Conservation (phyloP, 2,329 filamentous ascomycete species). For the Beauveria varroae region DNA sequence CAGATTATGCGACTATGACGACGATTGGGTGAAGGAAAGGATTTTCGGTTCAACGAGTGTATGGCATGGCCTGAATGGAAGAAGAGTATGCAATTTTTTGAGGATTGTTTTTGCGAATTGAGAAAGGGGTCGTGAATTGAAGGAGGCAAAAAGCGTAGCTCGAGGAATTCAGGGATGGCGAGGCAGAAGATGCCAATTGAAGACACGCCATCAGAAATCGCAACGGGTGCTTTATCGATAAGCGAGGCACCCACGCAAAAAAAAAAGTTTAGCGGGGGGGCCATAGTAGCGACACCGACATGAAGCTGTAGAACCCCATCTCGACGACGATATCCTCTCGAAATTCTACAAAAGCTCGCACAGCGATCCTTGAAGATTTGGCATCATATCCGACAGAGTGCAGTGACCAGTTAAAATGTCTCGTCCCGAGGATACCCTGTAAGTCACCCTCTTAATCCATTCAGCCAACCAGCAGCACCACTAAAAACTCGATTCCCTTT, state of each 20-base stretch:
- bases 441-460: slow-evolving; percentile 23
- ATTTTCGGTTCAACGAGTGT: slow-evolving; percentile 4
- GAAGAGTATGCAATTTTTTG: neutral
- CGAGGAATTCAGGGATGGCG: slow-evolving; percentile 6
- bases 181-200: neutral
- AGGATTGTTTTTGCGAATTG: neutral
- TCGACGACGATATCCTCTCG: neutral
- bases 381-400: neutral
- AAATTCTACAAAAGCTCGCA: neutral
- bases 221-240: slow-evolving; percentile 7
- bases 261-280: slow-evolving; percentile 9
- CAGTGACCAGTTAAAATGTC: slow-evolving; percentile 60
- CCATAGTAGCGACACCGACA: neutral
- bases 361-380: neutral
- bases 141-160: neutral
- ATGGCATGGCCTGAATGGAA: slow-evolving; percentile 2
- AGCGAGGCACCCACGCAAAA: slow-evolving; percentile 2
- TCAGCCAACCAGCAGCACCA: slow-evolving; percentile 11
- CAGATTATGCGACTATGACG: neutral
- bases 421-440: slow-evolving; percentile 92
- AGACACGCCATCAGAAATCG: slow-evolving; percentile 2
- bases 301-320: neutral
- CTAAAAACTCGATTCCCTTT: slow-evolving; percentile 17
- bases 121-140: neutral
- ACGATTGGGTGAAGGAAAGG: neutral